Evolutionary conservation across 345 rosid genomes (phyloP).

Genomic region (Citrus inodora): DNA sequence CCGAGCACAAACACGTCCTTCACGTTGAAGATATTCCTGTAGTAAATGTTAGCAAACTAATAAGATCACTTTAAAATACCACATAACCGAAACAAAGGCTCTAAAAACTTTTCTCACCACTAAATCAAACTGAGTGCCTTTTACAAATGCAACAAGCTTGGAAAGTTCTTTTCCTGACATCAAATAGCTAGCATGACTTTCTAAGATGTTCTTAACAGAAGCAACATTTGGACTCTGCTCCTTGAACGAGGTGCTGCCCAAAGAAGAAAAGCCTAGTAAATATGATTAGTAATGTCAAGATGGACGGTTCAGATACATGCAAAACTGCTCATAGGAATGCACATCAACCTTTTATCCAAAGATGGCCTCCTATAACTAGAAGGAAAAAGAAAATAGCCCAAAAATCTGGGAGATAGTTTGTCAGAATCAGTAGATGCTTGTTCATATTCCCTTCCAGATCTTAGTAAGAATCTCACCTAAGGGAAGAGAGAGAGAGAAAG

Average conservation of each 20-base stretch:
- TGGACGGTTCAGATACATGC: neutral
- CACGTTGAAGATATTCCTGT: conserved; percentile 96
- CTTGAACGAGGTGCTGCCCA: conserved; percentile 63
- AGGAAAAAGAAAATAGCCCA: conserved; percentile 82
- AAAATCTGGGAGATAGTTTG: conserved; percentile 71
- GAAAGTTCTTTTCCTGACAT: conserved; percentile 98
- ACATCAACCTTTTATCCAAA: conserved; percentile 62
- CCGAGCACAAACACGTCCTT: conserved; percentile 80
- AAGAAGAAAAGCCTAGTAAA: conserved; percentile 12
- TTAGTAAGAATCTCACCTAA: conserved; percentile 92
- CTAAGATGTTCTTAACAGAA: conserved; percentile 84
- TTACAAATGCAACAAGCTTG: conserved; percentile 96
- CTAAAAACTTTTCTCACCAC: conserved; percentile 54
- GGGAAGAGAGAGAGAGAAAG: no score
- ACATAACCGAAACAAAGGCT: conserved; percentile 1
- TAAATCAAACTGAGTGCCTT: conserved; percentile 98
- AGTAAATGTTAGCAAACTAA: conserved; percentile 13
- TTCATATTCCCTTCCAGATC: conserved; percentile 95
- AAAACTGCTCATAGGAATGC: conserved; percentile 7
- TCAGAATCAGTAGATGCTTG: conserved; percentile 74
- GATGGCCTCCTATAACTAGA: conserved; percentile 74
- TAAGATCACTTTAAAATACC: conserved; percentile 8
- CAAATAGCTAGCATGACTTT: conserved; percentile 92
- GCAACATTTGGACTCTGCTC: conserved; percentile 91
- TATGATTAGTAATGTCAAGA: conserved; percentile 1